phyloP scores from a whole-genome alignment of 2,329 filamentous ascomycete species.

The Grosmannia penicillata region DNA sequence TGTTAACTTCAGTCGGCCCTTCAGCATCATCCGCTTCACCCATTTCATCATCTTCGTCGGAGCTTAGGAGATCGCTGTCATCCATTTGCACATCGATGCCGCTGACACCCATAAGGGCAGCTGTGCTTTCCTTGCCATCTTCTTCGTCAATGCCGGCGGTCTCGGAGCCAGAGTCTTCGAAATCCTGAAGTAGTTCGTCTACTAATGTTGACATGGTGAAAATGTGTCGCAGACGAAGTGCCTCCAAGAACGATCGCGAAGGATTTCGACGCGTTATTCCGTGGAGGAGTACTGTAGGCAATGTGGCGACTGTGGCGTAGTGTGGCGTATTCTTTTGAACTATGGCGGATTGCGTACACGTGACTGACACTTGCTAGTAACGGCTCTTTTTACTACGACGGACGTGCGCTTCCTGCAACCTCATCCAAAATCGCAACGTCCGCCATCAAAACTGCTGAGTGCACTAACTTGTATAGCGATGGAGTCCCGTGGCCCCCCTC shows the following conservation, averaged over 20 bases:
- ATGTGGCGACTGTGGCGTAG: too few species aligned
- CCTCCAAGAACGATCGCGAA: neutral
- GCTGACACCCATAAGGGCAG: conserved; percentile 20
- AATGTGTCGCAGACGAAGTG: too few species aligned
- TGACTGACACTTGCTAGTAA: too few species aligned
- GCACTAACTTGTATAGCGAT: too few species aligned
- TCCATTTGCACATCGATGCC: conserved; percentile 42
- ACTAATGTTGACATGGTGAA: conserved; percentile 75
- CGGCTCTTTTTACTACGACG: too few species aligned
- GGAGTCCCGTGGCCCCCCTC: conserved; percentile 84
- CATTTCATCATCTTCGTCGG: conserved; percentile 46
- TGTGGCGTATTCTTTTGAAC: too few species aligned
- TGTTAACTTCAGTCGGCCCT: conserved; percentile 56
- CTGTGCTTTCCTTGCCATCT: conserved; percentile 27
- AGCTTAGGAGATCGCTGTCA: conserved; percentile 40
- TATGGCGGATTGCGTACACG: too few species aligned
- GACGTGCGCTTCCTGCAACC: too few species aligned
- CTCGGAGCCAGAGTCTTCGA: conserved; percentile 74
- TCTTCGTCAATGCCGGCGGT: conserved; percentile 46
- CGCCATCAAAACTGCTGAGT: too few species aligned
- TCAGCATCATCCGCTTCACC: conserved; percentile 32
- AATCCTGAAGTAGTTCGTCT: conserved; percentile 84
- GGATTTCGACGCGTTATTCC: too few species aligned
- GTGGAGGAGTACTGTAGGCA: too few species aligned
- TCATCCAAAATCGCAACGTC: too few species aligned